Percentiles rank a stretch among this genome's conserved stretches.
These are phyloP conservation scores for Citrullus amarus DNA, from an alignment of 306 rosid species.

Conservation along the genomic window DNA sequence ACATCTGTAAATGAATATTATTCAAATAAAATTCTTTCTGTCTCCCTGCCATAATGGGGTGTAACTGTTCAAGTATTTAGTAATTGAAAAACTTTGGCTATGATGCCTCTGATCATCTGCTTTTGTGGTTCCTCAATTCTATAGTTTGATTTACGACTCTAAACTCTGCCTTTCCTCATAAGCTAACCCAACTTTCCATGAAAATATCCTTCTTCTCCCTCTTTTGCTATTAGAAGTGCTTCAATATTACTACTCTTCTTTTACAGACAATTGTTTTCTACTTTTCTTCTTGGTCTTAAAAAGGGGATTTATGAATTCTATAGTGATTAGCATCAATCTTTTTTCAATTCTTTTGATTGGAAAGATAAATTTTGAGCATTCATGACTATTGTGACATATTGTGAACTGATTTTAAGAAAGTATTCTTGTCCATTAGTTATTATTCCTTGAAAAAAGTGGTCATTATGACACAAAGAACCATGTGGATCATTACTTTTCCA, in stretches of 20 bases:
- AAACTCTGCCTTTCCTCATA: neutral
- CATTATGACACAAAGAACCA: neutral
- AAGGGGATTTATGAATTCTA: neutral
- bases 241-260: slow-evolving; percentile 1
- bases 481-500: neutral
- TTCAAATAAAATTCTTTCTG: neutral
- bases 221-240: neutral
- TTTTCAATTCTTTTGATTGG: neutral
- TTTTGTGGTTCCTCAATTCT: neutral
- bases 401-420: neutral
- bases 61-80: neutral
- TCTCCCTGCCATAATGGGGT: neutral
- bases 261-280: neutral
- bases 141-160: neutral
- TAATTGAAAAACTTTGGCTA: slow-evolving; percentile 1
- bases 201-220: neutral
- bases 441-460: slow-evolving; percentile 5
- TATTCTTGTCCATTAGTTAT: neutral
- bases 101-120: neutral
- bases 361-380: neutral
- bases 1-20: slow-evolving; percentile 11
- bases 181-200: neutral
- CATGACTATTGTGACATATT: neutral
- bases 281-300: neutral
- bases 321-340: neutral